Base-by-base conservation (phyloP, 208 protist genomes). In the Herpetomonas tarakana region DNA sequence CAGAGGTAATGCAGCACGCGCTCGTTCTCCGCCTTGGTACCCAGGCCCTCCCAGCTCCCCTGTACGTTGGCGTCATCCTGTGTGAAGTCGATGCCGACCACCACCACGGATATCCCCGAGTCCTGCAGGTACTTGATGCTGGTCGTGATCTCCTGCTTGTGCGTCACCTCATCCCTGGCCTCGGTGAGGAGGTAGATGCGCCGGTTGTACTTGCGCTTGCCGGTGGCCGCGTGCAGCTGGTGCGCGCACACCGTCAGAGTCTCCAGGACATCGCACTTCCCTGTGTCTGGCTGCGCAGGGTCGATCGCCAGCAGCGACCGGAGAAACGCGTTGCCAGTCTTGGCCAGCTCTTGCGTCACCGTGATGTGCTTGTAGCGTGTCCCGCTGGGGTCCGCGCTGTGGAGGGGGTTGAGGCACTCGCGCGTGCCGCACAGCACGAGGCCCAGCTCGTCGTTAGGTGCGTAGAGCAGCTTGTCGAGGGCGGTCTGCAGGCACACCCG, bases 141-240 rank as follows among this genome's bases (percentile, higher is more conserved):
- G 9, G 49, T 21, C 7, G 52, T 44, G 21, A 96, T 50, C 22
- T 88, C 87, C n/a, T 78, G 65, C 67, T 86, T 93, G 60, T 73
- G 69, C 22, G 45, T 26, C 19, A 97, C 91, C 7, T 71, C 68
- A 31, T 83, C 71, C n/a, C 67, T 64, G 1, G 83, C 85, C 29
- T 96, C 89, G 0, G 93, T 96, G 30, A 97, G 44, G 18, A 97
- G 63, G 64, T 93, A 97, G 19, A 98, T 83, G 57, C 77, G 56
- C 19, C 88, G 81, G n/a, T 59, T 50, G 58, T 81, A 92, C 53
- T 78, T 77, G 24, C 71, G 80, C 4, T 76, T 76, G 18, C 31
- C 52, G 0, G 69, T 78, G 27, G 74, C 62, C 25, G 74, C 74
- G n/a, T 83, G 60, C 22, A 97, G 63, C 35, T 97, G 28, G 12